A percentile compares a stretch with the other conserved stretches of the same genome.
These are phyloP conservation scores for Starmerella apicola DNA, from an alignment of 805 yeast genomes.

Conservation along the genomic window DNA sequence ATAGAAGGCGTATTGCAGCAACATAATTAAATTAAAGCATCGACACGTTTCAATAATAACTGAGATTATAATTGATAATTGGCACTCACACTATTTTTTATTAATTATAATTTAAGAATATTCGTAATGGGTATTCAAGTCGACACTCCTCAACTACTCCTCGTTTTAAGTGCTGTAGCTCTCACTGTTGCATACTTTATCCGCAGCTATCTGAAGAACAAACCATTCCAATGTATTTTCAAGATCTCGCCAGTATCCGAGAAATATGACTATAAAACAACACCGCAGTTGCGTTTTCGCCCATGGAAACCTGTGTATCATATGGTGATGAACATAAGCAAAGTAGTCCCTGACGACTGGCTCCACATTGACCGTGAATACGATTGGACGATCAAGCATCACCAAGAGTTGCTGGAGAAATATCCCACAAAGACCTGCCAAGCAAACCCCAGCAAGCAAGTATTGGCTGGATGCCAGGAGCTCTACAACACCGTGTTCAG, in stretches of 20 bases:
- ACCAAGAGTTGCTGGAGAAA: slow-evolving; percentile 26
- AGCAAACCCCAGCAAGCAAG: slow-evolving; percentile 3
- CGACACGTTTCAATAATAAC: too few relatives aligned
- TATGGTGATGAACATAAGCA: slow-evolving; percentile 50
- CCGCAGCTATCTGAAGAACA: too few relatives aligned
- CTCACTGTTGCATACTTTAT: too few relatives aligned
- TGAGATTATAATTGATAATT: too few relatives aligned
- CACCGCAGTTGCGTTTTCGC: slow-evolving; percentile 25
- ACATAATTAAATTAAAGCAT: too few relatives aligned
- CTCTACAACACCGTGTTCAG: slow-evolving; percentile 35
- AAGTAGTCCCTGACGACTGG: slow-evolving; percentile 41
- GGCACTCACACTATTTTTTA: too few relatives aligned
- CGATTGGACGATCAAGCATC: slow-evolving; percentile 32
- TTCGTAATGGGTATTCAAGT: too few relatives aligned
- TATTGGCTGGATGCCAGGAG: slow-evolving; percentile 32
- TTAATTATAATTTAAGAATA: too few relatives aligned
- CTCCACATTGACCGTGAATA: slow-evolving; percentile 52
- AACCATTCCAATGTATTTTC: slow-evolving; percentile 1
- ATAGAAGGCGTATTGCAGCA: too few relatives aligned
- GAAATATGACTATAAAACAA: slow-evolving; percentile 3
- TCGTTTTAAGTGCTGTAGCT: too few relatives aligned
- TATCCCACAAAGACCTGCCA: slow-evolving; percentile 16
- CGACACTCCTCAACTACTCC: too few relatives aligned
- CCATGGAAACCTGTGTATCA: slow-evolving; percentile 54
- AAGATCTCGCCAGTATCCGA: slow-evolving; percentile 4